Conservation (phyloP, 2,329 filamentous ascomycete genomes). For the Talaromyces marneffei region DNA sequence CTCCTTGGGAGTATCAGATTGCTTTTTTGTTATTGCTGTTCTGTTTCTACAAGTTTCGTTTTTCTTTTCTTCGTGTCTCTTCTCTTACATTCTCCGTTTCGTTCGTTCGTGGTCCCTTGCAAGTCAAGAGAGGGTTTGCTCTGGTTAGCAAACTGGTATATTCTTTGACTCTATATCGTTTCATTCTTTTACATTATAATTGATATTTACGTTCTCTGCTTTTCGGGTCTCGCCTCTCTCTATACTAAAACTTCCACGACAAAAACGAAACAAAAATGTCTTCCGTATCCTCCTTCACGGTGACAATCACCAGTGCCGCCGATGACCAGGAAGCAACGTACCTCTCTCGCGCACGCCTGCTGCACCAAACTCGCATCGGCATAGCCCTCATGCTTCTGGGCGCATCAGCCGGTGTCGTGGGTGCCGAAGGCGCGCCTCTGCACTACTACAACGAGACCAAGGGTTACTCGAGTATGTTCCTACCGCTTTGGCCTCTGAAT, state of each 20-base stretch:
- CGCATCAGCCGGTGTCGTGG: conserved; percentile 28
- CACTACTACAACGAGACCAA: conserved; percentile 34
- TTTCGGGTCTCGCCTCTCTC: too few species aligned
- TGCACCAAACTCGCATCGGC: conserved; percentile 32
- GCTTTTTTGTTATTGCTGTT: not conserved
- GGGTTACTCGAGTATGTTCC: conserved; percentile 27
- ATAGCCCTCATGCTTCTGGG: conserved; percentile 29
- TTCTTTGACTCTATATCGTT: not conserved
- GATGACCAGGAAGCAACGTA: conserved; percentile 34
- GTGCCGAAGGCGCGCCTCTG: conserved; percentile 35
- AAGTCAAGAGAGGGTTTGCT: conserved; percentile 6
- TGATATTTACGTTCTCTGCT: not conserved
- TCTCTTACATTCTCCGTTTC: conserved; percentile 6
- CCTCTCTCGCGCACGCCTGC: conserved; percentile 26
- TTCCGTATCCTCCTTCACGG: conserved; percentile 23
- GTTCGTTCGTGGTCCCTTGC: not conserved
- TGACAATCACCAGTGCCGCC: conserved; percentile 28
- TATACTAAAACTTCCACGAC: not conserved
- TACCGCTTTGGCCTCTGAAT: conserved; percentile 40
- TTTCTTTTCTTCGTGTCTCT: not conserved
- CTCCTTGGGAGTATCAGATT: not conserved
- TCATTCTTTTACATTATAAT: not conserved
- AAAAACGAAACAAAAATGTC: conserved; percentile 21
- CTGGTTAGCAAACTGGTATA: conserved; percentile 12
- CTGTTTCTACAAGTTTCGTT: not conserved